A percentile compares a stretch with the other conserved stretches of the same genome.
Evolutionary conservation across 2,329 filamentous ascomycete genomes (phyloP).

Genomic region (Didymella pinodella): DNA sequence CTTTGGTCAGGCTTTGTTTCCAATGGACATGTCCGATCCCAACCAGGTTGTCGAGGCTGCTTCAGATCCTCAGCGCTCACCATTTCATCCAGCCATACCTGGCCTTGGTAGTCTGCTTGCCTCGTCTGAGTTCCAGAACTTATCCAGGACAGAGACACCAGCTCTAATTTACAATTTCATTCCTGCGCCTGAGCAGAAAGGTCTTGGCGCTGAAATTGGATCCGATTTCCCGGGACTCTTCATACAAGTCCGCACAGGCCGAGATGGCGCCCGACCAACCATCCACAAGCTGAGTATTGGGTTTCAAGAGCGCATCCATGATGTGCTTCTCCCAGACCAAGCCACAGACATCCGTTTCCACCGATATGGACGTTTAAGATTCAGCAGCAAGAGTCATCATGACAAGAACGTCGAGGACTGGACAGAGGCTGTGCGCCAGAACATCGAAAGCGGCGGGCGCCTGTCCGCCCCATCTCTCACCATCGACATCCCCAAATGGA

Average conservation of each 20-base stretch:
- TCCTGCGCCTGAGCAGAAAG: constrained; percentile 27
- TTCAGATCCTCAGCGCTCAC: constrained; percentile 11
- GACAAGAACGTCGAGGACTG: constrained; percentile 30
- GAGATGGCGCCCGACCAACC: constrained; percentile 18
- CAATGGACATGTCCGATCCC: constrained; percentile 19
- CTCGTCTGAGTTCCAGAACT: constrained; percentile 21
- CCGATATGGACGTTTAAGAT: constrained; percentile 25
- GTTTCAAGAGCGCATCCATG: constrained; percentile 34
- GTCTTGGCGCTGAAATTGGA: constrained; percentile 17
- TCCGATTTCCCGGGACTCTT: constrained; percentile 34
- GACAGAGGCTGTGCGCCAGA: constrained; percentile 28
- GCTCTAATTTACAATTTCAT: constrained; percentile 38
- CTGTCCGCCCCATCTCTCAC: constrained; percentile 40
- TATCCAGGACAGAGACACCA: constrained; percentile 20
- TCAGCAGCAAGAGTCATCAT: constrained; percentile 19
- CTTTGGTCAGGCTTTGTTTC: constrained; percentile 40
- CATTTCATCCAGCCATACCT: constrained; percentile 31
- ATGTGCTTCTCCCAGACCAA: constrained; percentile 44
- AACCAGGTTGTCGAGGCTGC: constrained; percentile 9
- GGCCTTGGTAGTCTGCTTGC: constrained; percentile 36
- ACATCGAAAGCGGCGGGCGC: constrained; percentile 39
- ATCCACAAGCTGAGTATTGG: constrained; percentile 34
- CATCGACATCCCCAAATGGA: constrained; percentile 43
- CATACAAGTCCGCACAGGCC: constrained; percentile 34
- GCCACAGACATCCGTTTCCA: constrained; percentile 42